Base-by-base conservation (phyloP, 345 rosid genomes). In the Euphorbia lathyris region DNA sequence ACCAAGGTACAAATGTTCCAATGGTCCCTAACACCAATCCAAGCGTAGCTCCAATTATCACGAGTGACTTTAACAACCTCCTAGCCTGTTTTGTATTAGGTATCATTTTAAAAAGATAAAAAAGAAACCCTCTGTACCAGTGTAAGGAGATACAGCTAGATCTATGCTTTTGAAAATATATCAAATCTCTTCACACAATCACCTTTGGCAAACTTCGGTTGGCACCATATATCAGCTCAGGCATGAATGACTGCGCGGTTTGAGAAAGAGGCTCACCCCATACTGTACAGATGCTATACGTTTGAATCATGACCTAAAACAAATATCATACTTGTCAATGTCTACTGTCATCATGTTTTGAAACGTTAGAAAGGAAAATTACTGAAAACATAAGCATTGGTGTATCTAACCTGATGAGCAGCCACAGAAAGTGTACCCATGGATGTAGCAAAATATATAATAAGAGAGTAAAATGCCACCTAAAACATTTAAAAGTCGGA, bases 241-340 rank as follows among this genome's bases (percentile, higher is more conserved):
- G 98, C 96, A 91, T 86, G 69, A 91, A 93, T 67, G 98, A 88
- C 72, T 93, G 96, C 63, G 98, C 94, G 56, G 98, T 89, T 77
- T 93, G 98, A 72, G 94, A 93, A 62, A 93, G 96, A 63, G 98
- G 96, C 81, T 86, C 93, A 12, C 97, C 93, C 79, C 87, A 89
- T 17, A 91, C 94, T 0, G 87, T 76, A 76, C 91, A 78, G 85
- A 93, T 86, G 75, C 81, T 17, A 52, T 56, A 83, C 22, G 78
- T 84, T 83, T 91, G 97, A 86, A 91, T 67, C 92, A 87, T 84
- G 74, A 87, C 88, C 96, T 89, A 68, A 9, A 30, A n/a, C 34
- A 23, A 62, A 73, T 23, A 26, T 45, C 27, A 36, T 43, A n/a
- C 12, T 52, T 32, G 32, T 52, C 50, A 74, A 56, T 34, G 47